A percentile compares a stretch with the other conserved stretches of the same genome.
These are phyloP conservation scores for Penstemon davidsonii DNA, from an alignment of 257 asterid genomes.

Conservation along the genomic window DNA sequence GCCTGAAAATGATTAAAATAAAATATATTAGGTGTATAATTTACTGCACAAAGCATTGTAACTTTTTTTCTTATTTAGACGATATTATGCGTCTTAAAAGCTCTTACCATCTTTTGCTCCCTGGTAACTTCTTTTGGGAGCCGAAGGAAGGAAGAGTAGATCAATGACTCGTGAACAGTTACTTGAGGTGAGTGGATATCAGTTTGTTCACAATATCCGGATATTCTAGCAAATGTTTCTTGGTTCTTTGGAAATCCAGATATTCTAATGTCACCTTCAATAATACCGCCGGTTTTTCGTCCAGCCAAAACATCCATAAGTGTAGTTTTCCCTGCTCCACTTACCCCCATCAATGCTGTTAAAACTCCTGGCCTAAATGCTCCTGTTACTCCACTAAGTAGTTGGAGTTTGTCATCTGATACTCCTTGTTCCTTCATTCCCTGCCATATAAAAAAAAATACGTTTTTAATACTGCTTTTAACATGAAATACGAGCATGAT, in stretches of 20 bases:
- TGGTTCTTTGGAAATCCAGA: constrained; percentile 43
- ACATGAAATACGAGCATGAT: neutral
- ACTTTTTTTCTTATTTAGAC: constrained; percentile 18
- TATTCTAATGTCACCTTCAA: constrained; percentile 40
- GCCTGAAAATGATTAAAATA: constrained; percentile 12
- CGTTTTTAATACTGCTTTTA: too few species aligned
- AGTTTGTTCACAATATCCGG: constrained; percentile 41
- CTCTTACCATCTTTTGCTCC: too few species aligned
- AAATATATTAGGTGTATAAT: neutral
- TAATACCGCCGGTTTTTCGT: constrained; percentile 37
- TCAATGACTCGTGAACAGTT: constrained; percentile 40
- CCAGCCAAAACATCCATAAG: constrained; percentile 48
- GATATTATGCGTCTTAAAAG: too few species aligned
- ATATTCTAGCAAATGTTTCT: constrained; percentile 39
- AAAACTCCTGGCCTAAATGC: constrained; percentile 39
- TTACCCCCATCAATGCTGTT: constrained; percentile 46
- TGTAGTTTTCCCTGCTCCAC: constrained; percentile 50
- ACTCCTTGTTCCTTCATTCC: constrained; percentile 40
- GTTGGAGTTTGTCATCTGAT: constrained; percentile 32
- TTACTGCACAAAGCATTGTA: constrained; percentile 6
- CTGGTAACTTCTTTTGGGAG: constrained; percentile 22
- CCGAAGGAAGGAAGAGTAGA: constrained; percentile 42
- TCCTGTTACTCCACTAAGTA: constrained; percentile 37
- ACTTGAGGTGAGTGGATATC: constrained; percentile 44
- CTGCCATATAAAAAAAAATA: constrained; percentile 20